phyloP scores from a whole-genome alignment of 192 early-diverging fungal species.

The Rhizoclosmatium sp. region DNA sequence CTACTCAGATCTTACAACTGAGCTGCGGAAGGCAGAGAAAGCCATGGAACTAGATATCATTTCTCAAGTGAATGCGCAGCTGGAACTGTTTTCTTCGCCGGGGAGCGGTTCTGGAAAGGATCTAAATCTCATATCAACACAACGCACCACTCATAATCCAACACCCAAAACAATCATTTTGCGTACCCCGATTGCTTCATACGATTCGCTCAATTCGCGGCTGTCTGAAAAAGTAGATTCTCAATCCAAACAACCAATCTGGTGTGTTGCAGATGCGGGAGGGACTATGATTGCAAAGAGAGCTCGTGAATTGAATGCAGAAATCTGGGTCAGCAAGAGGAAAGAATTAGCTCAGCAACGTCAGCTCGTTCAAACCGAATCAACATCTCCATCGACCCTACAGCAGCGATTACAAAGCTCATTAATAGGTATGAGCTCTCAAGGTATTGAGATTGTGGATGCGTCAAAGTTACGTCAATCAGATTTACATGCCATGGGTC shows the following conservation, averaged over 20 bases:
- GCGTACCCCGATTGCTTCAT: background rate
- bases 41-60: background rate
- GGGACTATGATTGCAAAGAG: background rate
- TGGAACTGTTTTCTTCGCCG: background rate
- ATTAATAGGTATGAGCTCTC: background rate
- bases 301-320: conserved; percentile 7
- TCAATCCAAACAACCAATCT: background rate
- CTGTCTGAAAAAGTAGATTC: background rate
- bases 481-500: no score
- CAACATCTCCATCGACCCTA: background rate
- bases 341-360: background rate
- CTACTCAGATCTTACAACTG: background rate
- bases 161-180: conserved; percentile 1
- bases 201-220: background rate
- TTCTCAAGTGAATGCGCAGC: background rate
- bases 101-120: background rate
- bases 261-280: conserved; percentile 21
- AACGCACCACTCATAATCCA: background rate
- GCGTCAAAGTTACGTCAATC: background rate
- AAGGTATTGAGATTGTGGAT: background rate
- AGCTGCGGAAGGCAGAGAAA: conserved; percentile 3
- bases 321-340: background rate
- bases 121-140: background rate
- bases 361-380: background rate
- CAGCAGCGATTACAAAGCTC: background rate